phyloP scores from a whole-genome alignment of 2,329 filamentous ascomycete genomes.

The Cladosporium sp. region DNA sequence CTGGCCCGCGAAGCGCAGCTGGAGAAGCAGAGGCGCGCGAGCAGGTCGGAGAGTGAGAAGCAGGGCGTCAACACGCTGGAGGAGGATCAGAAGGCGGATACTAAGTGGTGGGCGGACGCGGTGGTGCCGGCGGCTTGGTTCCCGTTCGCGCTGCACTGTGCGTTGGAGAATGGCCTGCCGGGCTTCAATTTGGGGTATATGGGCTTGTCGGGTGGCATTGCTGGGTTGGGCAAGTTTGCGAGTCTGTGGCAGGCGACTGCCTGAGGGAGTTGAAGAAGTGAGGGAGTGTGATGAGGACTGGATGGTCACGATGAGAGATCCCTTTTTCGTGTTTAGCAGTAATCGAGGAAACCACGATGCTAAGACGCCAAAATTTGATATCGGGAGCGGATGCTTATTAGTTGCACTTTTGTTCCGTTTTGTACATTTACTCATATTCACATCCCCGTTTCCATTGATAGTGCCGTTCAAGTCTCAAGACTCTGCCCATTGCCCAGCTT shows the following conservation, averaged over 20 bases:
- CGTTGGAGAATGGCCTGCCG: slow-evolving; percentile 36
- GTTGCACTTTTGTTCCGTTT: background rate
- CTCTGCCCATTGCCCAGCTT: slow-evolving; percentile 5
- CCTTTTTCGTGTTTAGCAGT: too few relatives aligned
- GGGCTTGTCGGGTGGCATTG: slow-evolving; percentile 40
- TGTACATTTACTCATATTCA: slow-evolving; percentile 3
- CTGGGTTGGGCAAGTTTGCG: slow-evolving; percentile 32
- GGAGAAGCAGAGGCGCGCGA: slow-evolving; percentile 31
- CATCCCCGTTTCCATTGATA: background rate
- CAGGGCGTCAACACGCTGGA: slow-evolving; percentile 25
- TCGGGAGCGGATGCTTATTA: background rate
- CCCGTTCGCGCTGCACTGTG: slow-evolving; percentile 41
- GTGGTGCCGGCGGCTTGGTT: slow-evolving; percentile 42
- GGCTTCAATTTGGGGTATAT: slow-evolving; percentile 43
- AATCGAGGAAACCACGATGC: background rate
- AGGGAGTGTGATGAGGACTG: background rate
- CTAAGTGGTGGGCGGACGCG: slow-evolving; percentile 41
- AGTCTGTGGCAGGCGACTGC: slow-evolving; percentile 33
- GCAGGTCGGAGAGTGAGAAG: slow-evolving; percentile 22
- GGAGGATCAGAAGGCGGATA: slow-evolving; percentile 37
- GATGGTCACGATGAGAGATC: background rate
- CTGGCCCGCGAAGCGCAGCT: slow-evolving; percentile 41
- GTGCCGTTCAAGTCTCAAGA: background rate
- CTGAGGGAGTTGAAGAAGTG: background rate
- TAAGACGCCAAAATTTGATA: background rate